Base-by-base conservation (phyloP, 116 monocot genomes). In the Cymodocea nodosa region DNA sequence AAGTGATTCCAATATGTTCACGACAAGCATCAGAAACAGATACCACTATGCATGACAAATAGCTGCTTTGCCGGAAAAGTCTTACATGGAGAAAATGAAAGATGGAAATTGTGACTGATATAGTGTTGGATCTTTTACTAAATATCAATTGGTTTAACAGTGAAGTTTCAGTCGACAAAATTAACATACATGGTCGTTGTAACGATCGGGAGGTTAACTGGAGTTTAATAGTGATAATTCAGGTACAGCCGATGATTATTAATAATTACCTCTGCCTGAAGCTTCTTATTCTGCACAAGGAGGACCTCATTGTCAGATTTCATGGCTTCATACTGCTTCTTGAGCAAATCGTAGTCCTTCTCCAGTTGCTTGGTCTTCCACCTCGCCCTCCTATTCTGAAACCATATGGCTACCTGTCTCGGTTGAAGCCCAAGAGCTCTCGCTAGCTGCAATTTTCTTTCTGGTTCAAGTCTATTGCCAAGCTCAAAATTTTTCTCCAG, bases 311-410 rank as follows among this genome's bases (percentile, higher is more conserved):
- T 91, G 50, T 98, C 89, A 16, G 82, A 76, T 63, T 79, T 89
- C 56, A 86, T 59, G 51, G 81, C 72, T 16, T 98, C 92, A 66
- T 82, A 80, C 67, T 89, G 91, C 49, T 78, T 71, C 82, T 85
- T 98, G 67, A 98, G 85, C 59, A 74, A 74, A 52, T 98, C 92
- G 44, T 84, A 98, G 25, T 98, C 97, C 75, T 81, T 98, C 80
- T 98, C 97, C 37, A 98, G 62, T 39, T 91, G 83, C 75, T 98
- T 98, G 0, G 97, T 98, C 84, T 98, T 98, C 91, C 97, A 98
- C 74, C 97, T 83, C 3, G 97, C 97, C 65, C 97, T 73, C 58
- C 97, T 68, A 71, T 98, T 98, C 75, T 98, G 97, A 74, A 98
- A 98, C 97, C 97, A 98, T 34, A 98, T 98, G 2, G 97, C 97